Conservation (phyloP, 2,329 filamentous ascomycete species). For the Acarospora socialis region DNA sequence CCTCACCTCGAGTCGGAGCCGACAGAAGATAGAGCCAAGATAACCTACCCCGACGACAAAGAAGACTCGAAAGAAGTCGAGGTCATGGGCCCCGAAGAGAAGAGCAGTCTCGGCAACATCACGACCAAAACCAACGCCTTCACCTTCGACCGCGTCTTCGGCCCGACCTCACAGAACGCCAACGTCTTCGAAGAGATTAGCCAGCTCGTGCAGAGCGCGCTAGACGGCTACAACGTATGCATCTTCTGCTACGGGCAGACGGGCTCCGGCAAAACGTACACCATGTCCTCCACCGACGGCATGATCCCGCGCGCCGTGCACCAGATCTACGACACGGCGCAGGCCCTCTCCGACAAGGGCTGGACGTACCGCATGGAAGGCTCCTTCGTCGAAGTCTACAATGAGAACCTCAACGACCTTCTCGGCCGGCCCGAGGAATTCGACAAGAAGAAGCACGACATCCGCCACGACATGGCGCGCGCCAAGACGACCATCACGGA, state of each 20-base stretch:
- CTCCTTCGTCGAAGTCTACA: slow-evolving; percentile 94
- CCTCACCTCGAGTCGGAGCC: slow-evolving; percentile 49
- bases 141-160: slow-evolving; percentile 86
- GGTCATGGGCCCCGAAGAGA: slow-evolving; percentile 69
- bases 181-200: slow-evolving; percentile 94
- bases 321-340: slow-evolving; percentile 85
- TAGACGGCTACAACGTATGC: slow-evolving; percentile 97
- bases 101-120: slow-evolving; percentile 61
- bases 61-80: slow-evolving; percentile 80
- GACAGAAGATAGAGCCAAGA: slow-evolving; percentile 51
- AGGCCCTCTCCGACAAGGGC: slow-evolving; percentile 70
- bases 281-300: slow-evolving; percentile 80
- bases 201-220: slow-evolving; percentile 85
- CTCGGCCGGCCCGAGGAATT: slow-evolving; percentile 57
- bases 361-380: slow-evolving; percentile 94
- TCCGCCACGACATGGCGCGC: slow-evolving; percentile 68
- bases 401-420: slow-evolving; percentile 88
- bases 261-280: slow-evolving; percentile 90
- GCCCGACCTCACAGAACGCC: slow-evolving; percentile 59
- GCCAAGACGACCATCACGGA: slow-evolving; percentile 74
- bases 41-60: slow-evolving; percentile 63
- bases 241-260: slow-evolving; percentile 99
- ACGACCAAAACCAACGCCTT: slow-evolving; percentile 71
- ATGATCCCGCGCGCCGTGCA: slow-evolving; percentile 91
- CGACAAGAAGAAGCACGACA: slow-evolving; percentile 73